These are phyloP conservation scores for Giardia duodenalis DNA, from an alignment of 208 protist species.

Conservation along the genomic window DNA sequence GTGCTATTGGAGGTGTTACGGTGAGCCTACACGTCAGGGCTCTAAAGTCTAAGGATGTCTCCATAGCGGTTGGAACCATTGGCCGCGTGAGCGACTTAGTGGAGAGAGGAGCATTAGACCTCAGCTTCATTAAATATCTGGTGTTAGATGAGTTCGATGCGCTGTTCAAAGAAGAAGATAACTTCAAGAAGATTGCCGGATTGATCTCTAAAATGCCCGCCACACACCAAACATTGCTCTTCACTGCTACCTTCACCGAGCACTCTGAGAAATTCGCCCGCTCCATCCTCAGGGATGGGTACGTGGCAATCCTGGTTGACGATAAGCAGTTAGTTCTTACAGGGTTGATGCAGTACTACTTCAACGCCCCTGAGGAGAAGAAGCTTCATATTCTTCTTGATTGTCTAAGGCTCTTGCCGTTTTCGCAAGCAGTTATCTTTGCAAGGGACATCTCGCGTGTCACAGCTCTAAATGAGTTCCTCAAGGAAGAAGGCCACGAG, in stretches of 20 bases:
- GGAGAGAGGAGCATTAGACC: slow-evolving; percentile 57
- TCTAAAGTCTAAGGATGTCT: neutral
- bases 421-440: slow-evolving; percentile 99
- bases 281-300: slow-evolving; percentile 83
- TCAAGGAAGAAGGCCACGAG: slow-evolving; percentile 80
- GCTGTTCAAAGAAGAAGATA: slow-evolving; percentile 72
- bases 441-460: slow-evolving; percentile 71
- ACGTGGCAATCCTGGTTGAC: slow-evolving; percentile 91
- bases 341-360: slow-evolving; percentile 91
- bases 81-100: slow-evolving; percentile 39
- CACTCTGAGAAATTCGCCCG: slow-evolving; percentile 75
- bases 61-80: slow-evolving; percentile 44
- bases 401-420: slow-evolving; percentile 88
- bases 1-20: neutral
- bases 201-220: slow-evolving; percentile 85
- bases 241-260: slow-evolving; percentile 91
- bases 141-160: slow-evolving; percentile 96
- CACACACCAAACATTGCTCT: slow-evolving; percentile 92
- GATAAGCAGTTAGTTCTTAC: slow-evolving; percentile 90
- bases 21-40: neutral
- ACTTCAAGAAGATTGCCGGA: slow-evolving; percentile 83
- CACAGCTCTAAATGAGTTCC: slow-evolving; percentile 72
- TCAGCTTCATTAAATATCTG: slow-evolving; percentile 84
- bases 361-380: slow-evolving; percentile 70
- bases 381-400: slow-evolving; percentile 89